Evolutionary conservation across 1,284 basidiomycete genomes (phyloP), one percentile per base, ranked within the genome.

Genomic region (Singerocomus inundabilis): DNA sequence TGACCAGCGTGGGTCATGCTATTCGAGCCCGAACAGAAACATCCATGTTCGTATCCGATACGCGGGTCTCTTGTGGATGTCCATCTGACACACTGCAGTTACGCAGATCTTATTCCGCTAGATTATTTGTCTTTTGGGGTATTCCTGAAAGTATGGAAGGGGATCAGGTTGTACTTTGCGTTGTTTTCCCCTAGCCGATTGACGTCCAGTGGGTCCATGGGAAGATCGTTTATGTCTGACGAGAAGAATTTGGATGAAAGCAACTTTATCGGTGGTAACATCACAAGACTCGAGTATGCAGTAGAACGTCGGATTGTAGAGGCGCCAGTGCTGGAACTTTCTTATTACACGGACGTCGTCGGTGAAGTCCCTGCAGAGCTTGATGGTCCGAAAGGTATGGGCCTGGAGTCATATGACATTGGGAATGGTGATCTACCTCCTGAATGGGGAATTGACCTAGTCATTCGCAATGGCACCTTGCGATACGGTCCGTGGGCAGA

Each of bases 401-500:
- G 70, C 15, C 56, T 72, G 18, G 76, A 80, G 44, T 68, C 77
- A 10, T 76, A 81, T 59, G 85, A 92, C 57, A 77, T 93, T 43
- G 92, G 91, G 1, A 96, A 96, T 61, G 86, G 91, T 1, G 93
- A 91, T 60, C 66, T 85, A 16, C 77, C 88, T n/a, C 94, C 94
- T 11, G 91, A 97, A 62, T 97, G 93, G 87, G 92, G 93, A 5
- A 72, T 96, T 29, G 91, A 97, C 59, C 57, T 97, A n/a, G 78
- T 84, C 16, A 72, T 96, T 10, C 76, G 82, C 52, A 84, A 84
- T 15, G 93, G 91, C 0, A 69, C 76, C 28, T 58, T 96, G 36
- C 81, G 83, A 30, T 97, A 97, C 63, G 94, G 94, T 1, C 94
- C 94, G 5, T 98, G 94, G 94, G 85, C 92, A 18, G 94, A 98